phyloP scores from a whole-genome alignment of 2,329 filamentous ascomycete genomes.

The Amphichorda felina region DNA sequence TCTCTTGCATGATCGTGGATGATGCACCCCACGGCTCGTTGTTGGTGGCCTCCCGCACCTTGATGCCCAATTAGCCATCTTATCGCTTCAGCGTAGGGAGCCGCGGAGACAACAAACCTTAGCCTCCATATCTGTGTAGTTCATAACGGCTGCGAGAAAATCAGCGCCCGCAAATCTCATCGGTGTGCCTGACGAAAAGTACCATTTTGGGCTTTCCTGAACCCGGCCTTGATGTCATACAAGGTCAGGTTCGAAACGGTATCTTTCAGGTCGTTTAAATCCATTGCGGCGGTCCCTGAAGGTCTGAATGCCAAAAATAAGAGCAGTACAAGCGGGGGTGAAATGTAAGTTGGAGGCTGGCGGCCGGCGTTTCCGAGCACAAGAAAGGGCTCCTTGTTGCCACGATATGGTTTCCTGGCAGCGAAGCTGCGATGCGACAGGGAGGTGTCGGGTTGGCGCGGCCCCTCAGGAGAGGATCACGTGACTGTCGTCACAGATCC shows the following conservation, averaged over 20 bases:
- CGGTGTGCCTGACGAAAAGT: conserved; percentile 7
- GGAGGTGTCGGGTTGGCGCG: neutral
- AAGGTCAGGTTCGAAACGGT: conserved; percentile 84
- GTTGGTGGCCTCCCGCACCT: conserved; percentile 97
- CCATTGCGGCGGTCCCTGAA: conserved; percentile 43
- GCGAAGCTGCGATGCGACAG: neutral
- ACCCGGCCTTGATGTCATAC: conserved; percentile 90
- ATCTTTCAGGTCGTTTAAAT: conserved; percentile 74
- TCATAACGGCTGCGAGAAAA: conserved; percentile 71
- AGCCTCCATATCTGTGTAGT: conserved; percentile 88
- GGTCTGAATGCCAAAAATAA: conserved; percentile 2
- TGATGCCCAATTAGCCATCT: conserved; percentile 1
- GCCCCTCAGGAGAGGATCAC: neutral
- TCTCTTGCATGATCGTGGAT: conserved; percentile 87
- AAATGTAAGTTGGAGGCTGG: neutral
- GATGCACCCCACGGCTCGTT: conserved; percentile 95
- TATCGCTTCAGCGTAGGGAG: neutral
- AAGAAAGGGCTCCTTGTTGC: neutral
- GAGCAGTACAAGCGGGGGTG: neutral
- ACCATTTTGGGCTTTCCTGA: conserved; percentile 97
- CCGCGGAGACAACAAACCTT: conserved; percentile 38
- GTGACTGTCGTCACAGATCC: neutral
- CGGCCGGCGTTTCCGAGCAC: neutral
- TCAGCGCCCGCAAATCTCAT: conserved; percentile 12
- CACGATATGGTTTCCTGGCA: neutral